A percentile compares a stretch with the other conserved stretches of the same genome.
phyloP scores from a whole-genome alignment of 163 green algal species.

The Volvox carteri region DNA sequence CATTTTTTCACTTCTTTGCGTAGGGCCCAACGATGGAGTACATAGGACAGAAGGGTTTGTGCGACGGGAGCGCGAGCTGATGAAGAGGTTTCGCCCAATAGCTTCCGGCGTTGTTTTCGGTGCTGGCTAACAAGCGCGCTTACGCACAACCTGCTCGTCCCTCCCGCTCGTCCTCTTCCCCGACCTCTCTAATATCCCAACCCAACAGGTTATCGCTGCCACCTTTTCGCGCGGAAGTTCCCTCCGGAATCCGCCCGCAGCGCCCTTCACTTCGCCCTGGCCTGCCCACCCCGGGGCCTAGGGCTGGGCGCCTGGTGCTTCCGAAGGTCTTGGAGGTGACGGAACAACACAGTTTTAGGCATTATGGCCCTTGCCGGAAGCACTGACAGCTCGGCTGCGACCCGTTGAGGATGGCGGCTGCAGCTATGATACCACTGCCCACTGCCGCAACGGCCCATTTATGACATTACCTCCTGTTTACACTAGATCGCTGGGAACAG shows the following conservation, averaged over 20 bases:
- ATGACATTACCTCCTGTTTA: no score
- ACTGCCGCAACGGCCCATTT: no score
- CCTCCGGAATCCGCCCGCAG: not conserved
- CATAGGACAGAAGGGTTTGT: no score
- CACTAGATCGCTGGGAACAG: no score
- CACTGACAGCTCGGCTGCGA: no score
- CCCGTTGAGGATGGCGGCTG: no score
- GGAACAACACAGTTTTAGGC: no score
- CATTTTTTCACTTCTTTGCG: no score
- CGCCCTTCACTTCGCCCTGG: not conserved
- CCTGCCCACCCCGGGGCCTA: conserved; percentile 33
- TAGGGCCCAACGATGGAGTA: no score
- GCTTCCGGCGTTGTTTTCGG: not conserved
- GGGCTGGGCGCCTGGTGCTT: conserved; percentile 41
- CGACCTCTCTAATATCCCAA: not conserved
- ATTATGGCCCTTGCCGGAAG: no score
- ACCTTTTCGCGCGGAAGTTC: conserved; percentile 52
- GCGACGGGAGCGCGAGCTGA: not conserved
- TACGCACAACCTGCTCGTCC: not conserved
- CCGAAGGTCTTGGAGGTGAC: no score
- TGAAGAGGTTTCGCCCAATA: not conserved
- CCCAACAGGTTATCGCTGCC: conserved; percentile 30
- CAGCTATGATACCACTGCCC: no score
- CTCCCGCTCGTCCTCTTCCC: not conserved
- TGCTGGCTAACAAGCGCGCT: not conserved